These are phyloP conservation scores for Westerdykella ornata DNA, from an alignment of 2,329 filamentous ascomycete genomes.

Conservation along the genomic window DNA sequence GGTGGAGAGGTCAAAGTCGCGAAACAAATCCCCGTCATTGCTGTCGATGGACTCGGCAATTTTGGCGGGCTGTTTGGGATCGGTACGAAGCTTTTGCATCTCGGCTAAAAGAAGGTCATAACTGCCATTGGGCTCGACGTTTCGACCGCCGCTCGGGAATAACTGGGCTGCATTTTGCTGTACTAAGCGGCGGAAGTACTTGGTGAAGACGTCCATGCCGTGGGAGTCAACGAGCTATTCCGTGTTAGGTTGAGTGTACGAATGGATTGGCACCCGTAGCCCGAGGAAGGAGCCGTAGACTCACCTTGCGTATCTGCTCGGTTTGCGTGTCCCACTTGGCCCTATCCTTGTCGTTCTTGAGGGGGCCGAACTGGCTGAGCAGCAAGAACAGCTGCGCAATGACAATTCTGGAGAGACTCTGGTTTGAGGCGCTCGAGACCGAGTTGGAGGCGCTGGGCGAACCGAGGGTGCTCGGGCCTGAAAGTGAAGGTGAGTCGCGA, in stretches of 20 bases:
- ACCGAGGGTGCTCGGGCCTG: conserved; percentile 48
- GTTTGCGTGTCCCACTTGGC: conserved; percentile 88
- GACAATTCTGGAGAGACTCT: conserved; percentile 75
- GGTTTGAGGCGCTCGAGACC: conserved; percentile 38
- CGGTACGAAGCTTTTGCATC: conserved; percentile 76
- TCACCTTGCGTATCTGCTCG: conserved; percentile 86
- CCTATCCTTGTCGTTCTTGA: conserved; percentile 88
- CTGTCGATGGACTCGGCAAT: conserved; percentile 92
- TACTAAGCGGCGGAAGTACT: conserved; percentile 89
- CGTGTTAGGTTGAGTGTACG: conserved; percentile 13
- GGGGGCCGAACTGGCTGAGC: conserved; percentile 61
- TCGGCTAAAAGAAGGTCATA: conserved; percentile 77
- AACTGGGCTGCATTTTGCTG: conserved; percentile 87
- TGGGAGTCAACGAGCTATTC: conserved; percentile 83
- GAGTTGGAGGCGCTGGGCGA: conserved; percentile 49
- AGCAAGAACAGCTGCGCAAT: conserved; percentile 93
- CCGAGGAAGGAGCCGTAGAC: conserved; percentile 20
- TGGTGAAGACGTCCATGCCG: conserved; percentile 98
- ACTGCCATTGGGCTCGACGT: conserved; percentile 68
- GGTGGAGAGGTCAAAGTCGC: conserved; percentile 90
- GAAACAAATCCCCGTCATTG: conserved; percentile 85
- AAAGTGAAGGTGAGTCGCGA: conserved; percentile 55
- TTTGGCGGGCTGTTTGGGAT: conserved; percentile 75
- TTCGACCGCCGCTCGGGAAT: conserved; percentile 71
- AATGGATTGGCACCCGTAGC: conserved; percentile 1